Percentiles rank a stretch among this genome's conserved stretches.
phyloP scores from a whole-genome alignment of 163 green algal species.

The Coccomyxa subellipsoidea region DNA sequence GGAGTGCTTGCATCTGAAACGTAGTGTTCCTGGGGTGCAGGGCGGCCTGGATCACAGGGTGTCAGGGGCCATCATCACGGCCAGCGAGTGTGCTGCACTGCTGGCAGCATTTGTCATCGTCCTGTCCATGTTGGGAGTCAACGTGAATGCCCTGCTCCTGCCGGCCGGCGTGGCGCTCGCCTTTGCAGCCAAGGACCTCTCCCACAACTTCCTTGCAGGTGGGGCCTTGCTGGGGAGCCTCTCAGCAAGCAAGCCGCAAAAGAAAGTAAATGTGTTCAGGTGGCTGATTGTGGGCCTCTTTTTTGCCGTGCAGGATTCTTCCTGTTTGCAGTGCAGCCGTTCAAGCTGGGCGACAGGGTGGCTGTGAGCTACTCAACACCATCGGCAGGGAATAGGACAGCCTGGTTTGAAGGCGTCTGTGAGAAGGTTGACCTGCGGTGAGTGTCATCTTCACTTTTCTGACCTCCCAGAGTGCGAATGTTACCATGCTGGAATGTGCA shows the following conservation, averaged over 20 bases:
- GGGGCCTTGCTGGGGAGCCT: background rate
- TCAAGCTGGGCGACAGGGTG: constrained; percentile 63
- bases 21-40: constrained; percentile 23
- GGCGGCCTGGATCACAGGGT: constrained; percentile 55
- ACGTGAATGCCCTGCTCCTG: constrained; percentile 63
- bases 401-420: constrained; percentile 70
- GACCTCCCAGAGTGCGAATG: too few relatives aligned
- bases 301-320: constrained; percentile 47
- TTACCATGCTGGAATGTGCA: too few relatives aligned
- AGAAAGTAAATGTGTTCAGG: too few relatives aligned
- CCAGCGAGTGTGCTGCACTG: constrained; percentile 44
- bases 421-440: constrained; percentile 69
- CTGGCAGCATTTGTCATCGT: constrained; percentile 45
- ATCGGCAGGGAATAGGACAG: background rate
- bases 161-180: constrained; percentile 58
- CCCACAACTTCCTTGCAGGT: constrained; percentile 67
- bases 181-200: constrained; percentile 62
- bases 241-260: background rate
- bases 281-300: background rate
- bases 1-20: background rate
- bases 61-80: constrained; percentile 48
- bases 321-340: constrained; percentile 67
- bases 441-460: too few relatives aligned
- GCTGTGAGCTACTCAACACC: constrained; percentile 38
- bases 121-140: constrained; percentile 61